phyloP scores from a whole-genome alignment of 140 eudicot species.

The Cichorium intybus region DNA sequence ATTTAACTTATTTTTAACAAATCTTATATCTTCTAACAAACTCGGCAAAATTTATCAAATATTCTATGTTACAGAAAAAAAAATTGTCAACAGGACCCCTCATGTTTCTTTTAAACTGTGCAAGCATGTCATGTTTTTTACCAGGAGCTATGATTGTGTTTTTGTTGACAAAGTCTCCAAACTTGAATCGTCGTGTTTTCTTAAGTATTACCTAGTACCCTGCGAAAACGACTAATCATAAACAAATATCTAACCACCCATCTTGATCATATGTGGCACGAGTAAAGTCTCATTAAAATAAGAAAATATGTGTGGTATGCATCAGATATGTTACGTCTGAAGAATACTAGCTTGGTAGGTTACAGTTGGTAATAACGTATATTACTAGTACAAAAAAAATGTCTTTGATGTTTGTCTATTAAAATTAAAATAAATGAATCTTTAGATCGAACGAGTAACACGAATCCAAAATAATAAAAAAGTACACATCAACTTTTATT shows the following conservation, averaged over 20 bases:
- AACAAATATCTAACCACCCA: constrained; percentile 2
- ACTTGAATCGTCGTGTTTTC: constrained; percentile 15
- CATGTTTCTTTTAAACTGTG: constrained; percentile 5
- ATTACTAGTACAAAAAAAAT: not conserved
- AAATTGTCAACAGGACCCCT: constrained; percentile 1
- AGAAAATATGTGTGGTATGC: not conserved
- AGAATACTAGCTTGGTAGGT: constrained; percentile 6
- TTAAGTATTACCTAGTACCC: not conserved
- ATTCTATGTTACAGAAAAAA: not conserved
- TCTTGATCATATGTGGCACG: constrained; percentile 3
- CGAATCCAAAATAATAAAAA: not conserved
- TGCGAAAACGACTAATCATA: constrained; percentile 12
- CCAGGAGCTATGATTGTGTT: not conserved
- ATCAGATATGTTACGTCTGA: constrained; percentile 6
- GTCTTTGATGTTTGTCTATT: not conserved
- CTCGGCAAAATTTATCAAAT: too few relatives aligned
- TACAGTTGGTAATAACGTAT: constrained; percentile 1
- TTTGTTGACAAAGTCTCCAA: not conserved
- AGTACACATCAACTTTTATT: not conserved
- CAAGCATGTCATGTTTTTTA: constrained; percentile 9
- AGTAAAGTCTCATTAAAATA: constrained; percentile 5
- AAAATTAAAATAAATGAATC: not conserved
- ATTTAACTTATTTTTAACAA: too few relatives aligned
- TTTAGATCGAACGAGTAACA: not conserved
- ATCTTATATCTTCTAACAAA: too few relatives aligned